Evolutionary conservation across 2,329 filamentous ascomycete genomes (phyloP).

Genomic region (Cercospora zeae-maydis): DNA sequence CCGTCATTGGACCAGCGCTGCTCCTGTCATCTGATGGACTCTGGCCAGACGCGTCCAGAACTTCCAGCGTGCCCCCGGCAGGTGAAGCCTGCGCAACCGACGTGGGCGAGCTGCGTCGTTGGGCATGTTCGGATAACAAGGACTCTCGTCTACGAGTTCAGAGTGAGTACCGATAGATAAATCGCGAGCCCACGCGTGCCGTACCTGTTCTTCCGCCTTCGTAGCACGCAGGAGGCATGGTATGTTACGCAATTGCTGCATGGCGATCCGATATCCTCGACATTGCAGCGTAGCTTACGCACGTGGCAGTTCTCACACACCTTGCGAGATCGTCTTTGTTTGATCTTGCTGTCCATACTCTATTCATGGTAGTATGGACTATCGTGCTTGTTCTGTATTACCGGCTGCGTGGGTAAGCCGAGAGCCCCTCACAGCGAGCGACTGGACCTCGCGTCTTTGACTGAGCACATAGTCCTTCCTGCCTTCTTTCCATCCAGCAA

Average conservation of each 20-base stretch:
- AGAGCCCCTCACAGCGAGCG: neutral
- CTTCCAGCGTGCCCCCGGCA: slow-evolving; percentile 11
- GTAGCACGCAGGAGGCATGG: slow-evolving; percentile 18
- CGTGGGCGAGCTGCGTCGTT: slow-evolving; percentile 8
- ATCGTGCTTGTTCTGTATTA: neutral
- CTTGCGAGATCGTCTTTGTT: slow-evolving; percentile 21
- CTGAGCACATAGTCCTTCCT: neutral
- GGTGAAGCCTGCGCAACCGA: slow-evolving; percentile 8
- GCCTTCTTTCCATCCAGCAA: too few species aligned
- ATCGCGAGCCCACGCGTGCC: neutral
- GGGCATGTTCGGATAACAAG: slow-evolving; percentile 17
- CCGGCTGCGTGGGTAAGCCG: neutral
- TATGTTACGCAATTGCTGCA: slow-evolving; percentile 24
- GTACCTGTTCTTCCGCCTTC: slow-evolving; percentile 23
- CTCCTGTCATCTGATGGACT: slow-evolving; percentile 9
- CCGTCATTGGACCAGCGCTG: slow-evolving; percentile 7
- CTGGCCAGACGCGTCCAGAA: slow-evolving; percentile 10
- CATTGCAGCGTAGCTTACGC: slow-evolving; percentile 21
- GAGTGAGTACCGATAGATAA: neutral
- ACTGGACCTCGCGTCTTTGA: too few species aligned
- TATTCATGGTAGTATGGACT: neutral
- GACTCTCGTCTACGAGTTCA: slow-evolving; percentile 10
- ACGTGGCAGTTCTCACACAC: slow-evolving; percentile 21
- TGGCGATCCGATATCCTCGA: slow-evolving; percentile 19
- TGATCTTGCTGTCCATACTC: slow-evolving; percentile 11